phyloP scores from a whole-genome alignment of 805 yeast genomes.

The Candida wancherniae region DNA sequence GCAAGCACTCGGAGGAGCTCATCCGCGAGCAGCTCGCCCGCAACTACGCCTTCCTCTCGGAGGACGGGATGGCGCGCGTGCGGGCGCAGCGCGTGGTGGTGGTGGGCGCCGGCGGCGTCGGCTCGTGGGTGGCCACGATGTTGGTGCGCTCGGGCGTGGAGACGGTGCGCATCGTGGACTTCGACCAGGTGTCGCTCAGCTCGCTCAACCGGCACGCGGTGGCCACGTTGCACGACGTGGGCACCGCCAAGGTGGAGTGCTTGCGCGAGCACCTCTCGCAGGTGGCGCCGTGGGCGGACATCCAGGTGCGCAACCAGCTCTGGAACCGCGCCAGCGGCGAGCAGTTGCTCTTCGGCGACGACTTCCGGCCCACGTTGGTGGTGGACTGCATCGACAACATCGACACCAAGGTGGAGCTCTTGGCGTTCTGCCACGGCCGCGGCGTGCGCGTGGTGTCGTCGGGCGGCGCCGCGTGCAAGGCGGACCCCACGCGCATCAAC shows the following conservation, averaged over 20 bases:
- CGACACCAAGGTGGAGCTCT: constrained; percentile 90
- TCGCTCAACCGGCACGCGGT: constrained; percentile 93
- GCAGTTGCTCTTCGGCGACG: constrained; percentile 46
- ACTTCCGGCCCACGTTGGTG: constrained; percentile 64
- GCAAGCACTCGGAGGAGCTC: constrained; percentile 56
- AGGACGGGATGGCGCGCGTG: constrained; percentile 72
- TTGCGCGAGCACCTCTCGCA: constrained; percentile 59
- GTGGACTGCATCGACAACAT: constrained; percentile 96
- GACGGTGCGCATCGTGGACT: constrained; percentile 75
- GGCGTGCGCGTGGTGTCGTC: constrained; percentile 73
- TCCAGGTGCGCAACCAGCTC: constrained; percentile 72
- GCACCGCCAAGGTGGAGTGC: constrained; percentile 83
- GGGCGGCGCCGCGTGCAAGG: constrained; percentile 96
- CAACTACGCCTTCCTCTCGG: constrained; percentile 87
- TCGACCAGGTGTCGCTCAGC: constrained; percentile 92
- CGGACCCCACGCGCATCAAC: constrained; percentile 89
- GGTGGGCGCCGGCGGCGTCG: constrained; percentile 97
- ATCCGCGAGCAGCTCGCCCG: constrained; percentile 90
- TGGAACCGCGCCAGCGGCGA: constrained; percentile 70
- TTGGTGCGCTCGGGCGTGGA: constrained; percentile 87
- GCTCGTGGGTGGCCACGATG: constrained; percentile 93
- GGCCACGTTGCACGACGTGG: constrained; percentile 89
- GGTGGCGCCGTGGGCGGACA: constrained; percentile 91
- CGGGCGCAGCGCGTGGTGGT: constrained; percentile 71
- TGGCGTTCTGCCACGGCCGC: constrained; percentile 63